These are phyloP conservation scores for Lactarius trivialis DNA, from an alignment of 768 basidiomycete species.

Conservation along the genomic window DNA sequence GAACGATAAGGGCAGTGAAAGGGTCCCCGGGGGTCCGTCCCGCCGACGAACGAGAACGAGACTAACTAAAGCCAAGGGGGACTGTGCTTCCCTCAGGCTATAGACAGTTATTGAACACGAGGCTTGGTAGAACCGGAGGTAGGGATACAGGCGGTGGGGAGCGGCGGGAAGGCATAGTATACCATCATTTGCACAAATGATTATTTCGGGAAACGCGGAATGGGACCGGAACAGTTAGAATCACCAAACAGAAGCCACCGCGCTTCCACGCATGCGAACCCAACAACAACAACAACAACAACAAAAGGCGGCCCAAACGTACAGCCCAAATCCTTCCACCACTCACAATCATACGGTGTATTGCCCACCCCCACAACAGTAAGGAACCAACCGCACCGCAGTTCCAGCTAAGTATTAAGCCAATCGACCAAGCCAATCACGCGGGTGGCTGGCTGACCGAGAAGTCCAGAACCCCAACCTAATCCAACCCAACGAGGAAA, in stretches of 20 bases:
- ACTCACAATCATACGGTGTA: too few species aligned
- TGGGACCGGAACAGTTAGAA: slow-evolving; percentile 13
- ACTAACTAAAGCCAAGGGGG: neutral
- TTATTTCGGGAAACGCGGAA: slow-evolving; percentile 2
- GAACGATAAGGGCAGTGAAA: neutral
- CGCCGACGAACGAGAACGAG: neutral
- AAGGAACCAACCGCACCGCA: too few species aligned
- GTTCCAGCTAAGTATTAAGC: too few species aligned
- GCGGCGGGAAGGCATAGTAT: neutral
- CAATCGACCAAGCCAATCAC: neutral
- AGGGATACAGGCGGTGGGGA: neutral
- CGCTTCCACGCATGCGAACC: neutral
- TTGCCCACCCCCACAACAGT: too few species aligned
- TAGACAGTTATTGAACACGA: neutral
- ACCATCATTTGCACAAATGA: too few species aligned
- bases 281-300: too few species aligned
- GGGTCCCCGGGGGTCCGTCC: slow-evolving; percentile 5
- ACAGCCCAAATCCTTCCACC: neutral
- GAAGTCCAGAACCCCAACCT: neutral
- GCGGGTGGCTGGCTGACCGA: too few species aligned
- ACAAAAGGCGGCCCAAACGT: neutral
- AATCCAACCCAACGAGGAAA: neutral
- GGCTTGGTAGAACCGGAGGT: neutral
- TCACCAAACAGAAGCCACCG: neutral
- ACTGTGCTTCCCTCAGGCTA: neutral